Percentiles rank a stretch among this genome's conserved stretches.
Conservation (phyloP, 768 basidiomycete genomes). For the Pisolithus microcarpus region DNA sequence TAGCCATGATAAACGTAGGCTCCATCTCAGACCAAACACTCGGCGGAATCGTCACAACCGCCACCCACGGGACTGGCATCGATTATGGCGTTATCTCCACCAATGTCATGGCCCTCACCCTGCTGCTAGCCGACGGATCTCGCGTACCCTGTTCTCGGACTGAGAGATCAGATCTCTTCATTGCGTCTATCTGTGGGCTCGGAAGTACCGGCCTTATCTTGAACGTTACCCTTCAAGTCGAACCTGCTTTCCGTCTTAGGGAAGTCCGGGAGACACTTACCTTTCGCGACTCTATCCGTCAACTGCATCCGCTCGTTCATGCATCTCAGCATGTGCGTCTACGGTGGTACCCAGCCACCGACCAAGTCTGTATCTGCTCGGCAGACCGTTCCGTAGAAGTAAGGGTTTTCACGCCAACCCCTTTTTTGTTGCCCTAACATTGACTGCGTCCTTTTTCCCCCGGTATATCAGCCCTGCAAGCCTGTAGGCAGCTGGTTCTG, state of each 20-base stretch:
- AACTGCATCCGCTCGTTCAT: constrained; percentile 47
- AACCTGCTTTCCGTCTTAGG: constrained; percentile 72
- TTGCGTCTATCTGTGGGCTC: constrained; percentile 84
- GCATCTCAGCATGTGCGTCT: constrained; percentile 86
- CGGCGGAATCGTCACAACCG: constrained; percentile 87
- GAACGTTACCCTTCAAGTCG: constrained; percentile 68
- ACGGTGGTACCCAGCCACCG: constrained; percentile 91
- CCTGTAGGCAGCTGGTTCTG: constrained; percentile 58
- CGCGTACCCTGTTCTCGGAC: constrained; percentile 59
- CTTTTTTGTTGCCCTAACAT: background rate
- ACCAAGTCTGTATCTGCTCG: constrained; percentile 61
- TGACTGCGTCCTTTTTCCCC: constrained; percentile 5
- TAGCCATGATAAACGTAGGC: constrained; percentile 90
- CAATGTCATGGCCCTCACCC: constrained; percentile 64
- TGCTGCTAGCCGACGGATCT: constrained; percentile 73
- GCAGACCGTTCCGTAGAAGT: constrained; percentile 77
- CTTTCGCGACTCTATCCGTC: constrained; percentile 56
- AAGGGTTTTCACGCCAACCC: constrained; percentile 23
- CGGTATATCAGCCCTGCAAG: constrained; percentile 38
- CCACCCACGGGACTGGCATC: constrained; percentile 89
- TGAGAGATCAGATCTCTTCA: constrained; percentile 69
- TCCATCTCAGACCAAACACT: constrained; percentile 96
- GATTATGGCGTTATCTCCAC: constrained; percentile 75
- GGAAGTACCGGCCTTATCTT: constrained; percentile 88
- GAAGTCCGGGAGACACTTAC: constrained; percentile 57